Base-by-base conservation (phyloP, 2,329 filamentous ascomycete species). In the Colletotrichum phormii region DNA sequence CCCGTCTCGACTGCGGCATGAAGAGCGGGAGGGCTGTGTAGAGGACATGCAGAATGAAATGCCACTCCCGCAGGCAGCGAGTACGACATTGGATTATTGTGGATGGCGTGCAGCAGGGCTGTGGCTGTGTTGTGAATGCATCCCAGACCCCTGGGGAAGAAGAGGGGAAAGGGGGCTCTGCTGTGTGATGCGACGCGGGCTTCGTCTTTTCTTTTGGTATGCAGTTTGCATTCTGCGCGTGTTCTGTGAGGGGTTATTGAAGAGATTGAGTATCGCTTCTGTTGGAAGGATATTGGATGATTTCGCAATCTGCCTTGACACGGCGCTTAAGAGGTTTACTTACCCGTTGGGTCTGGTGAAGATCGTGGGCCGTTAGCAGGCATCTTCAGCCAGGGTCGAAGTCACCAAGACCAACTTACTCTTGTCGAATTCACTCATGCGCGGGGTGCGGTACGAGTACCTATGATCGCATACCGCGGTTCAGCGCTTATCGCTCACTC, bases 111-210 rank as follows among this genome's bases (percentile, higher is more conserved):
- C 65, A 69, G 65, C 54, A 33, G 54, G 54, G 42, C 46, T 24
- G 70, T 64, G 70, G 70, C 70, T 72, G 55, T 64, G 70, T 37
- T n/a, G n/a, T 31, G 26, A 59, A 18, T 26, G 26, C 15, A n/a
- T 42, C 26, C 26, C 26, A 26, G 26, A 4, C 26, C 26, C 26
- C n/a, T 26, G 26, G 26, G 26, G 26, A 26, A 26, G 26, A 26
- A 26, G 26, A 26, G 26, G 26, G 26, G 26, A 4, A 26, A 26
- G 26, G 42, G 24, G 60, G 37, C 58, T 46, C 42, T 55, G 8
- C 26, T 60, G 26, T 11, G n/a, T 54, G 42, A 37, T 6, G 26
- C 42, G 51, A 49, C 33, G 35, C 37, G 29, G 33, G 46, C 26
- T 26, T 51, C 24, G 31, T 68, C 51, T 58, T 15, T 53, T 64